Percentiles rank a stretch among this genome's conserved stretches.
These are phyloP conservation scores for Psilocybe tampanensis DNA, from an alignment of 768 basidiomycete species.

Conservation along the genomic window DNA sequence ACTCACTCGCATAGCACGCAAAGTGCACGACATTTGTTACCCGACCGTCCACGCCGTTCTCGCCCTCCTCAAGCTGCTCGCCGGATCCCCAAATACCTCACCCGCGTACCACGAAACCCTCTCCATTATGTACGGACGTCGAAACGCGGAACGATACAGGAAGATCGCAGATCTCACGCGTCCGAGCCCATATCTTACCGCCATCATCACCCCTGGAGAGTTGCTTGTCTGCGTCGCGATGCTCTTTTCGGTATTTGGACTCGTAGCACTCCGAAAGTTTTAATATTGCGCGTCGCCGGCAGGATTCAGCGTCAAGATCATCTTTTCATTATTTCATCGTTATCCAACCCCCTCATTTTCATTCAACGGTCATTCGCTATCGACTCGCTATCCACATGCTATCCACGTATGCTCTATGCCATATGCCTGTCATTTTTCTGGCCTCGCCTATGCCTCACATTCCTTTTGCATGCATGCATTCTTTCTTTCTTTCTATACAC, in stretches of 20 bases:
- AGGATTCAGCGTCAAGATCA: too few relatives aligned
- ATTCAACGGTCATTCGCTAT: too few relatives aligned
- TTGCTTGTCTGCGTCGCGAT: too few relatives aligned
- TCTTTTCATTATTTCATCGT: neutral
- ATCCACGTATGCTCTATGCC: neutral
- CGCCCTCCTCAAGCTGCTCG: conserved; percentile 8
- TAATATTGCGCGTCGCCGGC: too few relatives aligned
- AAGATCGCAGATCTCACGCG: neutral
- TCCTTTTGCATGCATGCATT: too few relatives aligned
- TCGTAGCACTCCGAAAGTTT: too few relatives aligned
- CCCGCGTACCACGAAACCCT: conserved; percentile 7
- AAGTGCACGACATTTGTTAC: conserved; percentile 10
- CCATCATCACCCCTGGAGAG: neutral
- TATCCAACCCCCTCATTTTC: too few relatives aligned
- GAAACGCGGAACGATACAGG: neutral
- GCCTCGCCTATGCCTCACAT: conserved; percentile 1
- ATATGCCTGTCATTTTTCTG: conserved; percentile 1
- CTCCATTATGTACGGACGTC: too few relatives aligned
- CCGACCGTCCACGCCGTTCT: conserved; percentile 5
- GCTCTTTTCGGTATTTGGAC: too few relatives aligned
- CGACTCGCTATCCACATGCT: neutral
- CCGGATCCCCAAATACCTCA: too few relatives aligned
- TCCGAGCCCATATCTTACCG: neutral
- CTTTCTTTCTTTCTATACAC: neutral
- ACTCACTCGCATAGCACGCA: conserved; percentile 13